Percentiles rank a stretch among this genome's conserved stretches.
phyloP scores from a whole-genome alignment of 345 rosid genomes.

The Trapa bicornis region DNA sequence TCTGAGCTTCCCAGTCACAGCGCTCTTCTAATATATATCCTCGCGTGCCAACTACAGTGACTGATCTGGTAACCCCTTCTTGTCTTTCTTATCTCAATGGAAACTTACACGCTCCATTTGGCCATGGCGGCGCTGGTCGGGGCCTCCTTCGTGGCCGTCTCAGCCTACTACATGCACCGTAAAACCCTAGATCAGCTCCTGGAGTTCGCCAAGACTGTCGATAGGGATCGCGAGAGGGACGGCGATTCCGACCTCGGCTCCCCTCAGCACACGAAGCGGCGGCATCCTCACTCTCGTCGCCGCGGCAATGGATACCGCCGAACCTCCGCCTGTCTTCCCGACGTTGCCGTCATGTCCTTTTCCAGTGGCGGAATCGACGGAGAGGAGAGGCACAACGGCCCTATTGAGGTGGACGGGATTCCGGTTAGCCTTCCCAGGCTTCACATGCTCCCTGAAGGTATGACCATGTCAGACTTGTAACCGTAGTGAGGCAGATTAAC shows the following conservation, averaged over 20 bases:
- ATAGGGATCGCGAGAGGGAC: conserved; percentile 37
- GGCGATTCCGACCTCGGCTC: conserved; percentile 42
- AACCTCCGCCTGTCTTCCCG: conserved; percentile 63
- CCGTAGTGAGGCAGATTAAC: neutral
- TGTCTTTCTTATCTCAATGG: conserved; percentile 26
- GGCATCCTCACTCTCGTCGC: conserved; percentile 29
- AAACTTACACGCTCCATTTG: conserved; percentile 57
- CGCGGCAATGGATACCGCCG: conserved; percentile 48
- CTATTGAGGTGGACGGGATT: conserved; percentile 56
- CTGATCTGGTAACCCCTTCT: neutral
- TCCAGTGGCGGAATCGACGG: conserved; percentile 23
- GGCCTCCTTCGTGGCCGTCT: conserved; percentile 86
- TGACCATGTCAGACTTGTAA: neutral
- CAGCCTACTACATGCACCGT: conserved; percentile 84
- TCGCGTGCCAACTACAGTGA: neutral
- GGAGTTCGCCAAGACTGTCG: conserved; percentile 74
- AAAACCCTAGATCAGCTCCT: conserved; percentile 84
- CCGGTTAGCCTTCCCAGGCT: conserved; percentile 80
- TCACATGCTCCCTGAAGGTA: conserved; percentile 81
- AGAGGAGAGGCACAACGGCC: conserved; percentile 55
- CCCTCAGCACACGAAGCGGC: conserved; percentile 29
- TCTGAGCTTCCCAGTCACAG: neutral
- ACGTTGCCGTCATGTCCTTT: conserved; percentile 47
- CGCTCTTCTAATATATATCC: too few relatives aligned
- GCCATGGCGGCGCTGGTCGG: conserved; percentile 98